Evolutionary conservation across 2,329 filamentous ascomycete species (phyloP).

Genomic region (Aspergillus pseudoviridinutans): DNA sequence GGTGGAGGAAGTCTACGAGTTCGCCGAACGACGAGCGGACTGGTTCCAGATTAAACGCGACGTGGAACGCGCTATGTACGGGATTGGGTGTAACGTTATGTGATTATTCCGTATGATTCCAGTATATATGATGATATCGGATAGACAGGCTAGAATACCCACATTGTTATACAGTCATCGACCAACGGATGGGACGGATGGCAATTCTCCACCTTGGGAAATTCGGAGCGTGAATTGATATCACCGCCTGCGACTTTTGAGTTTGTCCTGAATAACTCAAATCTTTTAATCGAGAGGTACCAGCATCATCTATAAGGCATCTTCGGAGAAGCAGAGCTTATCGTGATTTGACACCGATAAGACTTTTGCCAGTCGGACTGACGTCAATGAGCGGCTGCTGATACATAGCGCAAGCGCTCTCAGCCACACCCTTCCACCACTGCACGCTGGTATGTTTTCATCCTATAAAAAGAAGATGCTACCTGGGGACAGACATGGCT

Average conservation of each 20-base stretch:
- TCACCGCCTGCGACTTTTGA: neutral
- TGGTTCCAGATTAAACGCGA: conserved; percentile 87
- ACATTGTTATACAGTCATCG: neutral
- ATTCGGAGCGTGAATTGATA: neutral
- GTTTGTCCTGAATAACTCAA: neutral
- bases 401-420: conserved; percentile 1
- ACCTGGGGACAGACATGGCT: neutral
- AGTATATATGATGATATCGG: conserved; percentile 7
- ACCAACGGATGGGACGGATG: neutral
- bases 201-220: neutral
- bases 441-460: neutral
- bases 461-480: neutral
- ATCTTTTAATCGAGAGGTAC: neutral
- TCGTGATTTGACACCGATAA: neutral
- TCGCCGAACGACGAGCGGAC: conserved; percentile 86
- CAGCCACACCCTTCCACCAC: neutral
- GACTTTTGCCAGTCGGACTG: conserved; percentile 1
- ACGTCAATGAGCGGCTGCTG: conserved; percentile 17
- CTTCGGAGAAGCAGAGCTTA: neutral
- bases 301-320: neutral
- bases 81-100: conserved; percentile 84
- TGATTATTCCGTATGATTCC: conserved; percentile 42
- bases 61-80: conserved; percentile 97
- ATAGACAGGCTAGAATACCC: conserved; percentile 5
- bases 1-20: conserved; percentile 96